Base-by-base conservation (phyloP, 2,329 filamentous ascomycete genomes). In the Fonsecaea monophora region DNA sequence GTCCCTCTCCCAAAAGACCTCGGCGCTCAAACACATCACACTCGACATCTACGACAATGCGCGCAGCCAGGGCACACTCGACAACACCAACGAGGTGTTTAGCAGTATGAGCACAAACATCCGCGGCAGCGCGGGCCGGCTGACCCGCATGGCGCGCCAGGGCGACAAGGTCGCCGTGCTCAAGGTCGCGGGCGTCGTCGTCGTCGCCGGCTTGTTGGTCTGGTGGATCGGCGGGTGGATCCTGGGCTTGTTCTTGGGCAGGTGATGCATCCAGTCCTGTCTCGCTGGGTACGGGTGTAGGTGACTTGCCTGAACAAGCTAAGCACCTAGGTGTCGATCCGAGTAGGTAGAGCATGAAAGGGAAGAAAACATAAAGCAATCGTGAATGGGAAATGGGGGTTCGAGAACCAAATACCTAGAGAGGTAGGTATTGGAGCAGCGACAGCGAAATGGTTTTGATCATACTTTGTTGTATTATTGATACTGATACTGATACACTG, bases 21-120 rank as follows among this genome's bases (percentile, higher is more conserved):
- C 92, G 18, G 92, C 93, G 60, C 87, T 99, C 70, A 92, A 94
- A 76, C 92, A 91, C 79, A 92, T 99, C 59, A 99, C 95, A 50
- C 88, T 98, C 71, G 93, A 99, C 82, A 99, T 99, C 76, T 97
- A 98, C 85, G 94, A 98, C 81, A 93, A 95, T 78, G 95, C 95
- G 58, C 88, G 92, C 66, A 88, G 92, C 74, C 94, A 98, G 74
- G 88, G 91, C 72, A 87, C 96, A 70, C 91, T 99, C 72, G 92
- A 99, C 80, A 89, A 88, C 75, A 94, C 92, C 90, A 90, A 86
- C 78, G 93, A 98, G 73, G 95, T 93, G 30, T 98, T 99, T 80
- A 94, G 92, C 67, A 90, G 89, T 74, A 93, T 99, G 86, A 86
- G 87, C 40, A 89, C 90, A 13, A 90, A 89, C 70, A 82, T 99